These are phyloP conservation scores for Peronosclerospora sorghi DNA, from an alignment of 352 stramenopile genomes.

Conservation along the genomic window DNA sequence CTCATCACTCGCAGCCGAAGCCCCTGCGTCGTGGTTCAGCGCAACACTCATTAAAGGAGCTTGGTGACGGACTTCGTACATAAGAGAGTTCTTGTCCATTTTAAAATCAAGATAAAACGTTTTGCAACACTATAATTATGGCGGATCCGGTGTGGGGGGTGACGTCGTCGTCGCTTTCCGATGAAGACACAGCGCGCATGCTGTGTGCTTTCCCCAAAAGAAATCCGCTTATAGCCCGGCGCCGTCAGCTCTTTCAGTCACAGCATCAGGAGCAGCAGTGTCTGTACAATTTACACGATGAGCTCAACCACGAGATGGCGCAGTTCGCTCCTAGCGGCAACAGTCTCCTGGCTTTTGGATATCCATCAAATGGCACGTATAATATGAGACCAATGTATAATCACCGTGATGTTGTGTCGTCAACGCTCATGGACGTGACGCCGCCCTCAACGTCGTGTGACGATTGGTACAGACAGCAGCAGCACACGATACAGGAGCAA, in stretches of 20 bases:
- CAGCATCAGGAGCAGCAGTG: slow-evolving; percentile 2
- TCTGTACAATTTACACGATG: slow-evolving; percentile 1
- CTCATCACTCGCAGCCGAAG: slow-evolving; percentile 90
- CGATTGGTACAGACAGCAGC: slow-evolving; percentile 16
- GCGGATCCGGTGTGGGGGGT: slow-evolving; percentile 20
- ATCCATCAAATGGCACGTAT: slow-evolving; percentile 2
- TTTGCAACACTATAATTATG: slow-evolving; percentile 5
- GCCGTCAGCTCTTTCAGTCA: background rate
- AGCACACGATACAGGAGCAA: slow-evolving; percentile 14
- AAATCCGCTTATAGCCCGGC: slow-evolving; percentile 2
- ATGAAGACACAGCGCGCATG: slow-evolving; percentile 19
- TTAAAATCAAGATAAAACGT: background rate
- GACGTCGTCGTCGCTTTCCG: slow-evolving; percentile 10
- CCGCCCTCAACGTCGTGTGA: slow-evolving; percentile 5
- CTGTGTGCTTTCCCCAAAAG: slow-evolving; percentile 16
- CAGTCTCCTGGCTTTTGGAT: slow-evolving; percentile 1
- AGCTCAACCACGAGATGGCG: slow-evolving; percentile 1
- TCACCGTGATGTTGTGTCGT: slow-evolving; percentile 3
- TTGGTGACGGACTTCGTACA: slow-evolving; percentile 18
- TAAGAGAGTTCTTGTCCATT: background rate
- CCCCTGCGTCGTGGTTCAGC: slow-evolving; percentile 77
- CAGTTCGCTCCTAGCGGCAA: background rate
- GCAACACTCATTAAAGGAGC: slow-evolving; percentile 65
- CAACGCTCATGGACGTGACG: slow-evolving; percentile 6
- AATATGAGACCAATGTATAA: slow-evolving; percentile 3